Base-by-base conservation (phyloP, 1,139 yeast species). In the Yamadazyma oceani region DNA sequence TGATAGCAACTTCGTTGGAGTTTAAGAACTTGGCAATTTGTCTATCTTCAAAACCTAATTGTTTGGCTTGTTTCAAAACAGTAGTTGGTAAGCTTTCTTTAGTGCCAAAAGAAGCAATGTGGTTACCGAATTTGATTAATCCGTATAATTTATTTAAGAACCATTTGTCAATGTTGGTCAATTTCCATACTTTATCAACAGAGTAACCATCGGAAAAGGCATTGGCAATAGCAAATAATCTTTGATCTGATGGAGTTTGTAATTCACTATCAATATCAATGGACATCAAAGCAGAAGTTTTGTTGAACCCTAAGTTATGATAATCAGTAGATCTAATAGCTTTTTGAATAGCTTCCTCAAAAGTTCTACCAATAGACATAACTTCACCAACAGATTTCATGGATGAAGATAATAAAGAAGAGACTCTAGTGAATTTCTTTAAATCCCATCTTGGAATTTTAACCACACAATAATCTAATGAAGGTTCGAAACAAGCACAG, bases 341-440 rank as follows among this genome's bases (percentile, higher is more conserved):
- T 70, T 92, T 92, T 69, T 92, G 98, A 48, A 92, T 87, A 29
- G 98, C 96, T 64, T 92, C 98, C 66, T 92, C 98, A 53, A 92
- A 92, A 12, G 96, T 92, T 66, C 98, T 80, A 60, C 98, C 98
- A 62, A 92, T 89, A 48, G 95, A 79, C 98, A 92, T 92, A 41
- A 92, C 98, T 67, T 92, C 98, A 73, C 98, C 98, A 45, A 92
- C 98, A 49, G 97, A 89, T 68, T 92, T 92, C 98, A 92, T 92
- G 32, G 96, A 82, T 5, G 97, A 90, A 26, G 95, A 85, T 54
- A 92, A 77, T 57, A 84, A 77, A 41, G 90, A 81, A 36, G 95
- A 85, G 37, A 92, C 98, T 63, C 96, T 80, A 48, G 92, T 87
- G 69, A 92, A 92, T 70, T 92, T 92, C 75, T 87, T 85, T 67